Base-by-base conservation (phyloP, 805 yeast genomes). In the Cyberlindnera galapagoensis region DNA sequence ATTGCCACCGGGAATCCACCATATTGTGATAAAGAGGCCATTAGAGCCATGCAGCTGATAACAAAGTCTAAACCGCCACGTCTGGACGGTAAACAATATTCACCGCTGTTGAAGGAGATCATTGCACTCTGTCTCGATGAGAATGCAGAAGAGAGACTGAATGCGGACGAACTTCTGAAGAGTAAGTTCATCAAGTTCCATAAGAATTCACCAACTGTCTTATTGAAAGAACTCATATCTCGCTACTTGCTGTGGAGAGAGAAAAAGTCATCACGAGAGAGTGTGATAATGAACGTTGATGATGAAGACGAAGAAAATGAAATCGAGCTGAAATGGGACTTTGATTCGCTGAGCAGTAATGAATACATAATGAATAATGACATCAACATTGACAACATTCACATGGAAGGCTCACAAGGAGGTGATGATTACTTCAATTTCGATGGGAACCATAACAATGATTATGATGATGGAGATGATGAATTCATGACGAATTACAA, bases 1-100 rank as follows among this genome's bases (percentile, higher is more conserved):
- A 80, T 90, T 43, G 94, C 95, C 8, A 88, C 97, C 0, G 97
- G 98, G 0, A 86, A 85, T 47, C 99, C 99, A 5, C 99, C 99
- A 0, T 88, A 88, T 52, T 79, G 95, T 49, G 97, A 92, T 40
- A 83, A 84, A 44, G 98, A 90, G 50, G 96, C 96, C 1, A 66
- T 82, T 63, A 71, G 95, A 60, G 98, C 97, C 2, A 83, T 92
- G 87, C 88, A 86, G 51, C 63, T 92, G 57, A 87, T 92, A 30
- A 84, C 96, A 1, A 84, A 87, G 44, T 85, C 84, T 44, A 84
- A 88, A 34, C 98, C 99, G 5, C 95, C 98, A 4, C 69, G 98
- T 40, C 63, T 92, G 35, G 98, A 92, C 53, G 97, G 97, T 7
- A 64, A 88, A 32, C 84, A 79, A 38, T 86, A 84, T 54, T 74